A percentile compares a stretch with the other conserved stretches of the same genome.
These are phyloP conservation scores for Penicillium sclerotigenum DNA, from an alignment of 2,329 filamentous ascomycete species.

Conservation along the genomic window DNA sequence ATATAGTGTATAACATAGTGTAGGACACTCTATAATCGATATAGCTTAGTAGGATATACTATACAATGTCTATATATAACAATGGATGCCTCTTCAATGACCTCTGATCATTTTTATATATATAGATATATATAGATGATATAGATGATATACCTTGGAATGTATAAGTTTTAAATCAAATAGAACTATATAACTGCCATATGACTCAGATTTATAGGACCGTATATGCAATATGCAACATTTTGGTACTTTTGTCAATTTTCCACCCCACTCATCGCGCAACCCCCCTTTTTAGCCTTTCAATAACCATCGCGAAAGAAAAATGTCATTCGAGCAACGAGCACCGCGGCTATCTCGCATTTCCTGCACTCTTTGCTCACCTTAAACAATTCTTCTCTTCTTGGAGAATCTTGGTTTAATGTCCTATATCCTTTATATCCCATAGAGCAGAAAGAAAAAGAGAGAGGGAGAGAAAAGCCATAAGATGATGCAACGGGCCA, in stretches of 20 bases:
- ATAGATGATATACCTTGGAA: not conserved
- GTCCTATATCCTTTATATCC: not conserved
- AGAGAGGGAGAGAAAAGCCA: not conserved
- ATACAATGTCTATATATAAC: not conserved
- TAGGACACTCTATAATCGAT: not conserved
- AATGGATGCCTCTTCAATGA: not conserved
- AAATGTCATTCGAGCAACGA: not conserved
- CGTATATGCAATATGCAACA: not conserved
- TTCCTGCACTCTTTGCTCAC: not conserved
- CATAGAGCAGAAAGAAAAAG: not conserved
- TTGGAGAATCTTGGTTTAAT: not conserved
- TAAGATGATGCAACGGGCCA: conserved; percentile 5
- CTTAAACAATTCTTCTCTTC: not conserved
- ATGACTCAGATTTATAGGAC: not conserved
- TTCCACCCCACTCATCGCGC: too few relatives aligned
- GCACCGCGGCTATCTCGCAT: not conserved
- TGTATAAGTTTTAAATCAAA: not conserved
- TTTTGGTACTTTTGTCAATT: not conserved
- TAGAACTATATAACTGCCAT: not conserved
- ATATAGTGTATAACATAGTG: too few relatives aligned
- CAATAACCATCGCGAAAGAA: not conserved
- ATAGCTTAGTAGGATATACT: not conserved
- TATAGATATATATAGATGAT: not conserved
- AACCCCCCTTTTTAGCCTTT: not conserved
- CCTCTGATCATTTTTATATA: not conserved